A percentile compares a stretch with the other conserved stretches of the same genome.
Conservation (phyloP, 345 rosid genomes). For the Kernera saxatilis region DNA sequence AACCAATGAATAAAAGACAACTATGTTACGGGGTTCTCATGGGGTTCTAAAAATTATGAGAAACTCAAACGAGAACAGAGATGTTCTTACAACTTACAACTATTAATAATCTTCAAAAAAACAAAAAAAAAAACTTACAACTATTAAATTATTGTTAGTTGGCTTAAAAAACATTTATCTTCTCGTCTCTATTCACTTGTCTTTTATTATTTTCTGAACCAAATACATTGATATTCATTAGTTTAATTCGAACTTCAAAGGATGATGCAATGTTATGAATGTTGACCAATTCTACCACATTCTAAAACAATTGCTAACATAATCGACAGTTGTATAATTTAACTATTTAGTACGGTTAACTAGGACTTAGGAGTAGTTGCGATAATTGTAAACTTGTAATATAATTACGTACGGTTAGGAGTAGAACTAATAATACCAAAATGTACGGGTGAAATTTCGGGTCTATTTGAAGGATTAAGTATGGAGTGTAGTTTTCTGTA, state of each 20-base stretch:
- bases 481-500: not conserved
- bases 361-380: not conserved
- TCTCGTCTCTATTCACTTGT: constrained; percentile 12
- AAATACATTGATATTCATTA: not conserved
- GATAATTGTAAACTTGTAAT: not conserved
- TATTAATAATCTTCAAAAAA: too few relatives aligned
- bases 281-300: not conserved
- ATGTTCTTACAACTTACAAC: too few relatives aligned
- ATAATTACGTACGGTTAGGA: not conserved
- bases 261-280: not conserved
- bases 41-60: too few relatives aligned
- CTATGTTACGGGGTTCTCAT: too few relatives aligned
- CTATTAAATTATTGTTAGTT: not conserved
- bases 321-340: not conserved
- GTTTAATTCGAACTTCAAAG: not conserved
- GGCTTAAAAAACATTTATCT: not conserved
- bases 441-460: not conserved
- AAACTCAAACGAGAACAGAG: too few relatives aligned
- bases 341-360: not conserved
- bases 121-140: too few relatives aligned
- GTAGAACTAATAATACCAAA: not conserved
- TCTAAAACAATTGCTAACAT: not conserved
- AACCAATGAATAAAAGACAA: too few relatives aligned
- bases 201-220: not conserved
- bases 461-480: not conserved